Evolutionary conservation across 1,284 basidiomycete species (phyloP), one percentile per base, ranked within the genome.

Genomic region (Schizopora paradoxa): DNA sequence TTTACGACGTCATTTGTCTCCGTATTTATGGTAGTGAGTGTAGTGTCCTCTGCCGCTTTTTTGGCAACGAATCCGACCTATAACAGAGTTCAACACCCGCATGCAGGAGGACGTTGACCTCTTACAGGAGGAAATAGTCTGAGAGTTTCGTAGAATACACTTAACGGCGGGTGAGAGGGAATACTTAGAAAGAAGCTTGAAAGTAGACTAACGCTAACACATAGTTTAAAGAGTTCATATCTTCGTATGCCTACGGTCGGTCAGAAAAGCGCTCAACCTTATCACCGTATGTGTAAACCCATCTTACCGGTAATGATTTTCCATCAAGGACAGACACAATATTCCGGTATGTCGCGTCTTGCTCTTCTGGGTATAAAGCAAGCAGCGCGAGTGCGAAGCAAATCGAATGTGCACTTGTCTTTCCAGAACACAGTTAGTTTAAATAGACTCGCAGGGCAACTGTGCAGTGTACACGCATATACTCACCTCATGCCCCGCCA

Each of bases 61-160:
- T 82, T 82, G 8, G 78, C 77, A 26, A 82, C 65, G 3, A 37
- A 53, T 2, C 59, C 53, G 1, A 67, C 70, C 73, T 76, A 43
- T 14, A 26, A 10, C 28, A 31, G 28, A n/a, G n/a, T n/a, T n/a
- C n/a, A n/a, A n/a, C 6, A 5, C 34, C 8, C 7, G n/a, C n/a
- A 23, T 2, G 35, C 27, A 16, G 19, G 27, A 10, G n/a, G 14
- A 16, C 11, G 11, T 16, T 18, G 18, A 18, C 13, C 6, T 42
- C 45, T 19, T 3, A 47, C 62, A 1, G 56, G 45, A 2, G 73
- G 66, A 32, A 63, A 65, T 19, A 72, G 25, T 4, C 73, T 69
- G 14, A 75, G 59, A 0, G 69, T 62, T 54, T 74, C 73, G 31
- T 66, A 59, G 51, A 73, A 63, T 14, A 66, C 66, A 3, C 49